These are phyloP conservation scores for Symmetrospora coprosmae DNA, from an alignment of 768 basidiomycete genomes.

Conservation along the genomic window DNA sequence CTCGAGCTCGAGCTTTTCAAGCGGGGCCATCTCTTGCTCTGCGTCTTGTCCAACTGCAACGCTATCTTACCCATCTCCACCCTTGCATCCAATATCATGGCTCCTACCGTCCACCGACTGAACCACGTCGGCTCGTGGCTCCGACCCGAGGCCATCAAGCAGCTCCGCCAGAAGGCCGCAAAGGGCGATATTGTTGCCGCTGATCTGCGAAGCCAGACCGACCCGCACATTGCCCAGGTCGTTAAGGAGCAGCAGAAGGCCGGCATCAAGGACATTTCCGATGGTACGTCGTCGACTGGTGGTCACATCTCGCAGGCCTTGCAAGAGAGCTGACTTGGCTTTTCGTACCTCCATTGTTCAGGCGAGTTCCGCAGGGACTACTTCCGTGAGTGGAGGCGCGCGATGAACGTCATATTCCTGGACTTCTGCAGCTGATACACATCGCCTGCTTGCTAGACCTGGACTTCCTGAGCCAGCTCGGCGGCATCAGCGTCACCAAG, in stretches of 20 bases:
- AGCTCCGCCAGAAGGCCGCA: constrained; percentile 24
- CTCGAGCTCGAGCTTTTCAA: too few relatives aligned
- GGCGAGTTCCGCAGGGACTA: constrained; percentile 20
- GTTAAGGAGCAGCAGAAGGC: constrained; percentile 27
- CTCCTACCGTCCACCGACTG: constrained; percentile 3
- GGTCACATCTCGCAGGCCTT: not conserved
- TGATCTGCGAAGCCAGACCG: constrained; percentile 29
- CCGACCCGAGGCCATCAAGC: constrained; percentile 28
- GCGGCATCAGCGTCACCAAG: constrained; percentile 29
- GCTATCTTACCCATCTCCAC: too few relatives aligned
- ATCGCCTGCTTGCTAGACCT: too few relatives aligned
- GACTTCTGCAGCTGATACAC: too few relatives aligned
- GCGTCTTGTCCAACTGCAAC: too few relatives aligned
- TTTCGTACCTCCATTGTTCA: constrained; percentile 1
- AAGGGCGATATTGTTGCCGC: constrained; percentile 23
- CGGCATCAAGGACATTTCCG: constrained; percentile 27
- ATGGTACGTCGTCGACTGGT: constrained; percentile 27
- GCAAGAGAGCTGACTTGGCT: not conserved
- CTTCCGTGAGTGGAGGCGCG: constrained; percentile 29
- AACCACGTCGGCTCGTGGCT: constrained; percentile 32
- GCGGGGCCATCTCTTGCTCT: too few relatives aligned
- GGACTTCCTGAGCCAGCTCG: constrained; percentile 18
- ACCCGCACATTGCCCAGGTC: constrained; percentile 28
- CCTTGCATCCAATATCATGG: constrained; percentile 5
- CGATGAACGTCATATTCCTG: too few relatives aligned